Evolutionary conservation across 495 filamentous ascomycete genomes (phyloP), one percentile per base, ranked within the genome.

Genomic region (Aspergillus leporis): DNA sequence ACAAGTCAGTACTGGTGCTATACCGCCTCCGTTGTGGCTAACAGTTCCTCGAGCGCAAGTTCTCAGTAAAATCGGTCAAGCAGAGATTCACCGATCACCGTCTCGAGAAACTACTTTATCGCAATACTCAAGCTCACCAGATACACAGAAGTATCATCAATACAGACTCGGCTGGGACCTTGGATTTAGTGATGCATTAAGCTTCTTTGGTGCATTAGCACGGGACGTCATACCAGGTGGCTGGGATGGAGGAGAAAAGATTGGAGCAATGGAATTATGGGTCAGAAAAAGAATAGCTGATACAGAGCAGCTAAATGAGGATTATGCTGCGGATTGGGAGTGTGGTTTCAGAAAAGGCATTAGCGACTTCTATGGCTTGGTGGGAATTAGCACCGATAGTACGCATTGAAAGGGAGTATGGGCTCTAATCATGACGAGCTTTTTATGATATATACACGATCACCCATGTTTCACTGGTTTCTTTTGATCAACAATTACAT

Each of bases 191-290:
- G 83, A 86, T 71, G 81, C 80, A 0, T 40, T 64, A 32, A 61
- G 32, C 1, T 86, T 85, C 65, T 83, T 79, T 59, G 61, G 60
- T 23, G 70, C 67, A 60, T 64, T 73, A 40, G 36, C 55, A 25
- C 34, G 47, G 21, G 66, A 62, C 38, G 51, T 51, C 8, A 16
- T 70, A 13, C 55, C 61, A 14, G 60, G 64, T 48, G 21, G 40
- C 3, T 46, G 41, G 14, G 31, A 43, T 51, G 53, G 69, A 36
- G 58, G 54, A 16, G 81, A 82, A 58, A 79, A 70, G 61, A 82
- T 85, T 69, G 82, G 82, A 22, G 73, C 70, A 56, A 51, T 83
- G 48, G 81, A 85, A 51, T 50, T 81, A 32, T 85, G 83, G 83
- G 64, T 76, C 28, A 58, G 73, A 61, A 84, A 84, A 74, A 75